Base-by-base conservation (phyloP, 306 rosid genomes). In the Phaseolus lunatus region DNA sequence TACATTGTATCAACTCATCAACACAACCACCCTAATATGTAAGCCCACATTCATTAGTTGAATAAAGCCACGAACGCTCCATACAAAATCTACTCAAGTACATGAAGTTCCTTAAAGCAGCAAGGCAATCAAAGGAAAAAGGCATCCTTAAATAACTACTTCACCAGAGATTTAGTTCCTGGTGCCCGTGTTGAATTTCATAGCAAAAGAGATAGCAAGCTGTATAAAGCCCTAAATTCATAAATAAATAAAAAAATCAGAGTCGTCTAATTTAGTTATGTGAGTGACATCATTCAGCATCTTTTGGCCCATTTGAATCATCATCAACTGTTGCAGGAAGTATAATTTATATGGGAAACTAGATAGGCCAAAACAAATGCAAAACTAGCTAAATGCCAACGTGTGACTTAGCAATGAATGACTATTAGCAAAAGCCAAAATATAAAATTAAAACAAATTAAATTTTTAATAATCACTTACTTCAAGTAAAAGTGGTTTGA, bases 401-500 rank as follows among this genome's bases (percentile, higher is more conserved):
- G 68, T 27, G 53, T 23, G 27, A 18, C 49, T 68, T 75, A 37
- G 65, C 78, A 69, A 23, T 20, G 31, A 37, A 8, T 35, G 24
- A 65, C 54, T 26, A 68, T 62, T 49, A 26, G 45, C 48, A 76
- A 54, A 66, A 73, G 67, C 54, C 41, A 76, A 19, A 31, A 59
- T 35, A 81, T 15, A 44, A 43, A 52, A 80, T 19, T 12, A 79
- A 26, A 56, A 49, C 53, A 50, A 45, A 78, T 20, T 43, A 45
- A 54, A 20, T 57, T 22, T 31, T 29, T 14, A 71, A 75, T 33
- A 57, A 27, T 47, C 80, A 84, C 99, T 87, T 85, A 95, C 99
- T 82, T 87, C 81, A 78, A 95, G 94, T 82, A 92, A 84, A 49
- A 88, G 90, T 41, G 58, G 67, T 85, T 92, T 95, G 66, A 95